These are phyloP conservation scores for Physcomitrellopsis africana DNA, from an alignment of 225 moss, liverwort and hornwort species.

Conservation along the genomic window DNA sequence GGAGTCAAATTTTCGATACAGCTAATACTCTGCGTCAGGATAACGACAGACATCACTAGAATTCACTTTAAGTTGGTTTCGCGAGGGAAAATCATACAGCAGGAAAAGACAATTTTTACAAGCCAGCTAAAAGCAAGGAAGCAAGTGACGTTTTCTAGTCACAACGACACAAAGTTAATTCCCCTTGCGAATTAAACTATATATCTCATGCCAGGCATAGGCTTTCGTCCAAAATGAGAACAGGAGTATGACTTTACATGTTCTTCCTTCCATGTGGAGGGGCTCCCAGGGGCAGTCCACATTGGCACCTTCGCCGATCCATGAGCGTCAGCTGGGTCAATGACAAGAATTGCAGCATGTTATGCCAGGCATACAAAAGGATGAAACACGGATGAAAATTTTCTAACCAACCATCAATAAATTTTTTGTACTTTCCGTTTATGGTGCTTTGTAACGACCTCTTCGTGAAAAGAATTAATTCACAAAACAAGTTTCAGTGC, in stretches of 20 bases:
- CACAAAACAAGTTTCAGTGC: no score
- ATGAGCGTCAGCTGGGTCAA: slow-evolving; percentile 60
- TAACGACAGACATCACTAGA: not conserved
- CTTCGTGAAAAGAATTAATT: no score
- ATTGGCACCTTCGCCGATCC: slow-evolving; percentile 73
- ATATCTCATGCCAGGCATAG: not conserved
- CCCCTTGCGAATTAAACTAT: not conserved
- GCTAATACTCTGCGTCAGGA: not conserved
- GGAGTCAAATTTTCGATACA: not conserved
- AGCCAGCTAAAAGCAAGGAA: not conserved
- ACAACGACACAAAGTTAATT: not conserved
- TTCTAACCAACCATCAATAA: not conserved
- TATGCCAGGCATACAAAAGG: not conserved
- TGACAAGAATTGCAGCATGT: slow-evolving; percentile 12
- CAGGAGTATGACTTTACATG: slow-evolving; percentile 61
- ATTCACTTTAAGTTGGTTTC: not conserved
- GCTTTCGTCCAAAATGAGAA: not conserved
- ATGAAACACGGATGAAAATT: not conserved
- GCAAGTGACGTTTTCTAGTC: not conserved
- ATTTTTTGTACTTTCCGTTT: not conserved
- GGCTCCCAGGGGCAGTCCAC: slow-evolving; percentile 77
- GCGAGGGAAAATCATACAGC: not conserved
- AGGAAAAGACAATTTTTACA: not conserved
- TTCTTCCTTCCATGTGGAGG: slow-evolving; percentile 93
- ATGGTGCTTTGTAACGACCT: not conserved